Conservation (phyloP, 176 grass and related monocot genomes). For the Miscanthus lutarioriparius region DNA sequence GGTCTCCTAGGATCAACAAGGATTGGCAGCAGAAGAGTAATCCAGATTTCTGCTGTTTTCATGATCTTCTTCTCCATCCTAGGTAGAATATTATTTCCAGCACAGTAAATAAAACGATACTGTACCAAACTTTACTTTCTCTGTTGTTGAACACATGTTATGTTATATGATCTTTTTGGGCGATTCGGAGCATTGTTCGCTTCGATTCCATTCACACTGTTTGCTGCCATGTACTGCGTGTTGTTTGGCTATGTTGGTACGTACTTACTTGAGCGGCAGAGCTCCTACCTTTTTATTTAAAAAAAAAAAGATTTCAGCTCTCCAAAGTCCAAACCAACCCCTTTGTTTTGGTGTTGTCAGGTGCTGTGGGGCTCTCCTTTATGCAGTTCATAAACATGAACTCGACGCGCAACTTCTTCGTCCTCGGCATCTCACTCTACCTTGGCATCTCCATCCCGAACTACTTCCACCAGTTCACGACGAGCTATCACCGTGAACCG, state of each 20-base stretch:
- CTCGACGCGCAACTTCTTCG: slow-evolving; percentile 83
- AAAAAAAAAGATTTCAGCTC: not conserved
- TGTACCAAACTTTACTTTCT: not conserved
- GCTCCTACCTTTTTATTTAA: too few species aligned
- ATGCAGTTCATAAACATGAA: slow-evolving; percentile 96
- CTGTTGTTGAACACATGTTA: not conserved
- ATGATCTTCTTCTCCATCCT: slow-evolving; percentile 90
- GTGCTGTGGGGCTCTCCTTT: slow-evolving; percentile 72
- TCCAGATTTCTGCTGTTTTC: slow-evolving; percentile 82
- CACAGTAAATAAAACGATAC: not conserved
- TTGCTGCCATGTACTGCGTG: slow-evolving; percentile 68
- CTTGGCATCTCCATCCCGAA: slow-evolving; percentile 79
- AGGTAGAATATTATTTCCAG: slow-evolving; percentile 19
- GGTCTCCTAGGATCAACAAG: slow-evolving; percentile 86
- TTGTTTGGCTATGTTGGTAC: slow-evolving; percentile 83
- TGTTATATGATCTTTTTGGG: slow-evolving; percentile 24
- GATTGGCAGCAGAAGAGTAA: slow-evolving; percentile 77
- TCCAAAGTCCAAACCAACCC: not conserved
- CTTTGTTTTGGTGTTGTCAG: slow-evolving; percentile 32
- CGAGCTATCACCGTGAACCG: slow-evolving; percentile 48
- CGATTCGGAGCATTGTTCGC: slow-evolving; percentile 78
- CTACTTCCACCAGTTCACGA: slow-evolving; percentile 68
- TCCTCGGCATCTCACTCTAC: slow-evolving; percentile 64
- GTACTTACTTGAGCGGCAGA: not conserved
- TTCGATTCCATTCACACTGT: slow-evolving; percentile 79